Evolutionary conservation across 345 rosid genomes (phyloP).

Genomic region (Rhodamnia rubescens): DNA sequence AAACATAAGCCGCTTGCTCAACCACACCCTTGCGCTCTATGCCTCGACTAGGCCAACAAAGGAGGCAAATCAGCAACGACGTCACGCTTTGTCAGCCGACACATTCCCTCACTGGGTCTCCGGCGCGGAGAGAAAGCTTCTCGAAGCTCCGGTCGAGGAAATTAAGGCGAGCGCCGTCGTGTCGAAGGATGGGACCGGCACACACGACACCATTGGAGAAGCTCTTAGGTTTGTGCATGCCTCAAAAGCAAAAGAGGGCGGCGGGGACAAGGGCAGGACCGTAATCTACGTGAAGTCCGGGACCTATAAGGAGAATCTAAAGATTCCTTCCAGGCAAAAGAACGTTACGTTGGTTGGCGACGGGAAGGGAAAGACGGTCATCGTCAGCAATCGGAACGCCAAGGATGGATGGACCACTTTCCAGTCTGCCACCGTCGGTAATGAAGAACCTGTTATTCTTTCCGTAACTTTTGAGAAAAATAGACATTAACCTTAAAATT

Average conservation of each 20-base stretch:
- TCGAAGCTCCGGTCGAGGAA: not conserved
- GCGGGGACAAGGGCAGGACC: not conserved
- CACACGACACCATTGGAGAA: not conserved
- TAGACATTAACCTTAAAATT: not conserved
- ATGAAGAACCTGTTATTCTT: not conserved
- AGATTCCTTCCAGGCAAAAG: not conserved
- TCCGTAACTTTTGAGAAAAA: not conserved
- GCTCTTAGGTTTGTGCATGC: not conserved
- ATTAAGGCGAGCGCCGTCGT: not conserved
- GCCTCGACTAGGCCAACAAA: not conserved
- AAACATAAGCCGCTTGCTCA: not conserved
- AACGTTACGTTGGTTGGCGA: constrained; percentile 1
- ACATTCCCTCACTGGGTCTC: constrained; percentile 5
- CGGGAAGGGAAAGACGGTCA: not conserved
- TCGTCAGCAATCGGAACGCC: not conserved
- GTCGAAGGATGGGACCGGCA: constrained; percentile 1
- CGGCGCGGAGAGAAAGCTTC: constrained; percentile 1
- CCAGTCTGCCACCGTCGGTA: constrained; percentile 6
- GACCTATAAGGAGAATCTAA: constrained; percentile 2
- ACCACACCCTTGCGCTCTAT: not conserved
- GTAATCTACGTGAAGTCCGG: constrained; percentile 1
- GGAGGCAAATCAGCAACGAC: not conserved
- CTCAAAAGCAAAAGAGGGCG: not conserved
- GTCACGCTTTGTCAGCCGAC: not conserved
- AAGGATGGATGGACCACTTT: constrained; percentile 2